Base-by-base conservation (phyloP, 1,284 basidiomycete genomes). In the Ustilago sp. region DNA sequence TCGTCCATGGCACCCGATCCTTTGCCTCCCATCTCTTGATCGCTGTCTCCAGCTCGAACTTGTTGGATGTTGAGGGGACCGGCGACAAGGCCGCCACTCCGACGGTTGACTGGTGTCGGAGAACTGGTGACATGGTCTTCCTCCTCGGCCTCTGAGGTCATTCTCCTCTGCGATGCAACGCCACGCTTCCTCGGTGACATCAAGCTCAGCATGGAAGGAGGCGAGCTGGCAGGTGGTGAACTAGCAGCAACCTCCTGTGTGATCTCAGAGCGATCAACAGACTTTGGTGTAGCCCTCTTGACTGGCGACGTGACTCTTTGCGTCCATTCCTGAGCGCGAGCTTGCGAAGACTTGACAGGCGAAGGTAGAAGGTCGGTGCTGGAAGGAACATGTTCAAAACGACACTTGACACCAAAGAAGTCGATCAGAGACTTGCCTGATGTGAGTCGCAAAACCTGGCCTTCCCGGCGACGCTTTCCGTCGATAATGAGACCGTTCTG, bases 401-500 rank as follows among this genome's bases (percentile, higher is more conserved):
- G 63, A 39, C 74, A 68, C 58, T 75, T 54, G 65, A 75, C 63
- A n/a, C 81, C 82, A 58, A 84, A 84, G 54, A 82, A 84, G 69
- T 82, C 82, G 45, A 84, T 72, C 32, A 68, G 39, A 5, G 73
- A 71, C 45, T 71, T 69, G n/a, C 74, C 78, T 0, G 80, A 73
- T 3, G 64, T 54, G 32, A 85, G 76, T 5, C 80, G 80, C 32
- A 85, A 41, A 3, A 83, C 77, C 35, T 79, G 80, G 3, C 80
- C 83, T n/a, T 76, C 76, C n/a, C 82, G 68, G 12, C 75, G 66
- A 4, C 84, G 79, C 55, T 81, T 79, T 11, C 81, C 82, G 41
- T 85, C 74, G 12, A 85, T 76, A 31, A 84, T 78, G 17, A 85
- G 76, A 7, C 84, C 84, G 48, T 85, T 85, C 60, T 85, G 84